Base-by-base conservation (phyloP, 768 basidiomycete genomes). In the Scleroderma bovista region DNA sequence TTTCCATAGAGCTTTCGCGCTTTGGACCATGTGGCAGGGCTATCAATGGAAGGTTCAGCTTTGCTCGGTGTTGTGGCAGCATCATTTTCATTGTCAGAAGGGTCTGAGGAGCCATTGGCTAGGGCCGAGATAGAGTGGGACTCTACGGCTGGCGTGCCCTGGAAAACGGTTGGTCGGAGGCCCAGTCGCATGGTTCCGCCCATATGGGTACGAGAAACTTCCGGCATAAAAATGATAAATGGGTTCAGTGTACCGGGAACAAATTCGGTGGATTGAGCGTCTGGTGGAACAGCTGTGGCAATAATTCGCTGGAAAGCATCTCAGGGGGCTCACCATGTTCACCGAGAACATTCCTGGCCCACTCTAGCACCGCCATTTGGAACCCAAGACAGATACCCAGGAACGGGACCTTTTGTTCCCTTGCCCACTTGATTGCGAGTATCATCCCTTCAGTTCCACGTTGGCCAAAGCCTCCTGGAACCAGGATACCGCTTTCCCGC, bases 171-270 rank as follows among this genome's bases (percentile, higher is more conserved):
- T 3, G 95, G 93, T n/a, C 95, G 83, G 37, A 98, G 76, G 20
- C 96, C 96, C n/a, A 97, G 80, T 12, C 96, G 86, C 96, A 99
- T 99, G n/a, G 95, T 99, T 19, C 96, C 96, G 46, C 96, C 96
- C 82, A 98, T 92, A 56, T 98, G 93, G 12, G 94, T 97, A 64
- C 86, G 88, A 11, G 93, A 96, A 58, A 99, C 90, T 66, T 99
- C 96, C 16, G 96, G 96, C 96, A 99, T 99, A 79, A 94, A 98
- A 58, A 98, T 77, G 68, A 97, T 75, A 49, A 93, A 76, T 1
- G 87, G 88, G 55, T 86, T 72, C n/a, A 71, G 65, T 2, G 84
- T 72, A 1, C 79, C 67, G 3, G 78, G 62, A 36, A 76, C 69
- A 58, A 98, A 88, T 68, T 99, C 95, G 26, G 81, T 70, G 3